Evolutionary conservation across 345 rosid genomes (phyloP).

Genomic region (Iberis pinnata): DNA sequence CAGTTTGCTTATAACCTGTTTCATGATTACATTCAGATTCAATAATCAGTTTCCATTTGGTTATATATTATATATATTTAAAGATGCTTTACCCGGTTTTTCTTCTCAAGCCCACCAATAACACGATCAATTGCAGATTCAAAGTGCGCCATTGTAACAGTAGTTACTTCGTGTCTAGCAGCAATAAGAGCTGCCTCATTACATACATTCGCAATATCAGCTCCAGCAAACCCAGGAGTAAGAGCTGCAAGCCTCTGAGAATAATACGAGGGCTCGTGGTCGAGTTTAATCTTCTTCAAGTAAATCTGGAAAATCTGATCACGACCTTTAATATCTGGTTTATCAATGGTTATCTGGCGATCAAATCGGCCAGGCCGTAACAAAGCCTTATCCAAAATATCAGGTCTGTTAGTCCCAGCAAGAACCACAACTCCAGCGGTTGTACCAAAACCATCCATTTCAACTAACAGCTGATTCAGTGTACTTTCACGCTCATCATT

Average conservation of each 20-base stretch:
- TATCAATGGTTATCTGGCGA: conserved; percentile 79
- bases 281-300: conserved; percentile 75
- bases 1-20: conserved; percentile 81
- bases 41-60: background rate
- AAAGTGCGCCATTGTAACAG: conserved; percentile 72
- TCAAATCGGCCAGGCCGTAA: conserved; percentile 89
- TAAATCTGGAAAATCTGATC: conserved; percentile 82
- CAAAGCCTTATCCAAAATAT: conserved; percentile 86
- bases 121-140: conserved; percentile 93
- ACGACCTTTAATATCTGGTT: conserved; percentile 90
- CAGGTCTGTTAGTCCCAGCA: conserved; percentile 97
- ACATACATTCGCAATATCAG: conserved; percentile 92
- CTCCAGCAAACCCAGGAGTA: conserved; percentile 97
- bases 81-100: conserved; percentile 57
- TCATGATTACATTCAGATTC: background rate
- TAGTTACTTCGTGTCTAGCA: conserved; percentile 51
- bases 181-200: conserved; percentile 95
- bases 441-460: conserved; percentile 98
- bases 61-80: background rate
- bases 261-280: conserved; percentile 62
- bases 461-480: conserved; percentile 79
- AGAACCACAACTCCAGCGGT: conserved; percentile 91
- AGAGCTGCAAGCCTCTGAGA: conserved; percentile 92
- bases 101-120: conserved; percentile 98
- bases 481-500: conserved; percentile 98